Conservation (phyloP, 2,329 filamentous ascomycete species). For the Cucurbitaria berberidis region DNA sequence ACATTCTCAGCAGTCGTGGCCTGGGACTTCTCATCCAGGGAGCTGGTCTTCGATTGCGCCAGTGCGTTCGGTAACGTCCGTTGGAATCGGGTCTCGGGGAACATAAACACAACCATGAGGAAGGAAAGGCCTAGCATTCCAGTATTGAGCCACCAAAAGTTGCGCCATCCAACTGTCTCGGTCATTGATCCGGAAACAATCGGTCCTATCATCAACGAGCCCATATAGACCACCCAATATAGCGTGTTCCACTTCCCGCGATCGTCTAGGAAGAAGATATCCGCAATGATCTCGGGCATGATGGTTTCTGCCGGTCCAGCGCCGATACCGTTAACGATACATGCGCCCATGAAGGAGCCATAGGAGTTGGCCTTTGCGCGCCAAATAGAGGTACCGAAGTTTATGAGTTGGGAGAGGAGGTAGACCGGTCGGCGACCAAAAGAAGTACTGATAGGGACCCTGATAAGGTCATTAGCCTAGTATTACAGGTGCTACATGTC, state of each 20-base stretch:
- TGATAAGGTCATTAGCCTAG: conserved; percentile 23
- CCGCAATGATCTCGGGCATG: conserved; percentile 68
- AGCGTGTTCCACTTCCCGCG: conserved; percentile 67
- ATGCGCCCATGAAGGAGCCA: conserved; percentile 68
- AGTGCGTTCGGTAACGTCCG: conserved; percentile 50
- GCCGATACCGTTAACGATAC: conserved; percentile 66
- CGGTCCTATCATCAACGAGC: conserved; percentile 63
- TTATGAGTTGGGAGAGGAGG: conserved; percentile 60
- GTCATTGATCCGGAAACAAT: conserved; percentile 68
- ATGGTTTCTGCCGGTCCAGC: conserved; percentile 68
- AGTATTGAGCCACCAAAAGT: conserved; percentile 71
- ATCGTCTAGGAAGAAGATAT: conserved; percentile 70
- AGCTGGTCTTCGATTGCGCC: conserved; percentile 1
- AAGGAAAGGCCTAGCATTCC: conserved; percentile 59
- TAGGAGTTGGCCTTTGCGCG: conserved; percentile 65
- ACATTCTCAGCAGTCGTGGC: conserved; percentile 16
- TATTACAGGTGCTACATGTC: neutral
- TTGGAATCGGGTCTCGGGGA: conserved; percentile 68
- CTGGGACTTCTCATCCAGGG: conserved; percentile 28
- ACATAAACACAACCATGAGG: conserved; percentile 63
- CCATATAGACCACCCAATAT: conserved; percentile 69
- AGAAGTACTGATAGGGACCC: conserved; percentile 62
- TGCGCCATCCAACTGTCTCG: conserved; percentile 63
- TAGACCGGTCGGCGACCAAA: conserved; percentile 63
- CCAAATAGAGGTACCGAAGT: conserved; percentile 62